These are phyloP conservation scores for Phytophthora niederhauseri DNA, from an alignment of 352 stramenopile species.

Conservation along the genomic window DNA sequence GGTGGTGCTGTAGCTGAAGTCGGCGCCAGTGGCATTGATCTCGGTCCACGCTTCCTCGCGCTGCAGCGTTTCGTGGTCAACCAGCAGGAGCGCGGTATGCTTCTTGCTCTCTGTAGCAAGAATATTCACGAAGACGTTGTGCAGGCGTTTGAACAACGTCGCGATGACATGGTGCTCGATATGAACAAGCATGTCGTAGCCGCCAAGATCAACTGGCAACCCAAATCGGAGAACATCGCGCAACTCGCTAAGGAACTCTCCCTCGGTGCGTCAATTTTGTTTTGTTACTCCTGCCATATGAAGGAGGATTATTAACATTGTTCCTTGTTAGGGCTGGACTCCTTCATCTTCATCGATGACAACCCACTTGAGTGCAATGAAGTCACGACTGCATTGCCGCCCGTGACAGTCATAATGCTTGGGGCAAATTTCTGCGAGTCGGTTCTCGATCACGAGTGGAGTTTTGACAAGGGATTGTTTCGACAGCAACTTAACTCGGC, in stretches of 20 bases:
- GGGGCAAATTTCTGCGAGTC: conserved; percentile 37
- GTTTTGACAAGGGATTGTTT: conserved; percentile 45
- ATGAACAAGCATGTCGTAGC: conserved; percentile 57
- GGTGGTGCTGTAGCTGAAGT: conserved; percentile 67
- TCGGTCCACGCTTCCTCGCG: conserved; percentile 48
- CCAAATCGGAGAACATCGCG: conserved; percentile 66
- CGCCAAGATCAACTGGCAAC: conserved; percentile 59
- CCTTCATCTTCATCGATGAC: conserved; percentile 79
- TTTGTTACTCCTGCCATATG: neutral
- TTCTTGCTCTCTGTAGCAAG: conserved; percentile 75
- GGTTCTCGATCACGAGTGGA: conserved; percentile 56
- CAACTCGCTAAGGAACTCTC: conserved; percentile 58
- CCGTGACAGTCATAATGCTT: conserved; percentile 58
- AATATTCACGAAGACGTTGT: conserved; percentile 65
- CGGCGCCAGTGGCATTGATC: conserved; percentile 39
- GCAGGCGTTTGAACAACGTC: conserved; percentile 49
- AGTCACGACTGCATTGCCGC: conserved; percentile 51
- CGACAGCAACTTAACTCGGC: conserved; percentile 3
- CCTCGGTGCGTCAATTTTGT: conserved; percentile 35
- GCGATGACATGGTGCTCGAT: conserved; percentile 54
- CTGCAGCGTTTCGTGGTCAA: conserved; percentile 66
- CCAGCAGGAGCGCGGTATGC: conserved; percentile 50
- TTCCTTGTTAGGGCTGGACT: conserved; percentile 47
- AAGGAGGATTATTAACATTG: neutral
- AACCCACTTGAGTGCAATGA: conserved; percentile 74